phyloP scores from a whole-genome alignment of 768 basidiomycete genomes.

The Suillus alpinus region DNA sequence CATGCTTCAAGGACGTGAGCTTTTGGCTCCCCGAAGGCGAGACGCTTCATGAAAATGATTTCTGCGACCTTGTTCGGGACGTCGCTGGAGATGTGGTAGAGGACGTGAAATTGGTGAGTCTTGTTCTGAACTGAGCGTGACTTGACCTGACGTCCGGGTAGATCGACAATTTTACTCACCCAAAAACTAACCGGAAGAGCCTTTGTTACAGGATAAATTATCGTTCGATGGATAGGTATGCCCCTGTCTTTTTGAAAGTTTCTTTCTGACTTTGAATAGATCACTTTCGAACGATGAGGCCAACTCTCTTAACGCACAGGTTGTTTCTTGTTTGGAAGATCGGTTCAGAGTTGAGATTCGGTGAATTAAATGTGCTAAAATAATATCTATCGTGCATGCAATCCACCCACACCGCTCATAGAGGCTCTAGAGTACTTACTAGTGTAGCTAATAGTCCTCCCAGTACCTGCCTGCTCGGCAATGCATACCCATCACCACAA shows the following conservation, averaged over 20 bases:
- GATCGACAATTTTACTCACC: constrained; percentile 92
- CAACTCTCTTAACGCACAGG: constrained; percentile 70
- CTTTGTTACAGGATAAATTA: constrained; percentile 92
- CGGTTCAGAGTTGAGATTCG: constrained; percentile 85
- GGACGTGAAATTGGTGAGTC: constrained; percentile 76
- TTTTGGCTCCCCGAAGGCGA: constrained; percentile 77
- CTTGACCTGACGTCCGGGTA: constrained; percentile 32
- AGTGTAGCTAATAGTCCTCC: constrained; percentile 15
- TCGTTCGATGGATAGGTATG: constrained; percentile 91
- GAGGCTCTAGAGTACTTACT: constrained; percentile 27
- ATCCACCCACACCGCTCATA: constrained; percentile 17
- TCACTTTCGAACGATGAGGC: constrained; percentile 88
- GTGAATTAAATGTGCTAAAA: constrained; percentile 48
- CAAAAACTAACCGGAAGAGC: constrained; percentile 77
- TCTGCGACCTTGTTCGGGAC: constrained; percentile 93
- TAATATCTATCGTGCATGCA: constrained; percentile 32
- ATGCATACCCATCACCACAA: background rate
- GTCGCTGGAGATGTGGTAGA: constrained; percentile 91
- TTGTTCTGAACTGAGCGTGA: background rate
- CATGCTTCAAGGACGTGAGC: constrained; percentile 91
- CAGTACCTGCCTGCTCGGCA: constrained; percentile 4
- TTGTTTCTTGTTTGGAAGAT: constrained; percentile 52
- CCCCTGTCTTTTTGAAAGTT: background rate
- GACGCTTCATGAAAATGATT: constrained; percentile 88
- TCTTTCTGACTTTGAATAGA: constrained; percentile 36